Conservation (phyloP, 805 yeast genomes). For the Monosporozyma aerobia region DNA sequence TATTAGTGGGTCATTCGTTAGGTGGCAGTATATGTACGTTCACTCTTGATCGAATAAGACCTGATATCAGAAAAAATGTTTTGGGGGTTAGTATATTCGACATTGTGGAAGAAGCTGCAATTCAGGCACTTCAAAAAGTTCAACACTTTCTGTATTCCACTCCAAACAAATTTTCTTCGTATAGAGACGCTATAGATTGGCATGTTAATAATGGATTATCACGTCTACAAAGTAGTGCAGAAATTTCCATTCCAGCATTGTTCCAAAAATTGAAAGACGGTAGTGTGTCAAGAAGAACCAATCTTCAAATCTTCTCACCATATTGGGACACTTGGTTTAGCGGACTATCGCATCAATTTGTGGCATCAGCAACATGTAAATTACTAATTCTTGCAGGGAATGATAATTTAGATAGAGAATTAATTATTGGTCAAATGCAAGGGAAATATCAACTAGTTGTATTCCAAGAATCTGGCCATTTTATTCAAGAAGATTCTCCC, state of each 20-base stretch:
- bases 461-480: conserved; percentile 78
- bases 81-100: conserved; percentile 75
- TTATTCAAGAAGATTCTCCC: conserved; percentile 89
- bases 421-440: conserved; percentile 97
- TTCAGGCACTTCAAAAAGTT: conserved; percentile 60
- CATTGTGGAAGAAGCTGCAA: conserved; percentile 90
- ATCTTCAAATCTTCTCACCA: conserved; percentile 48
- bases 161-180: conserved; percentile 48
- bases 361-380: conserved; percentile 48
- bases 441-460: conserved; percentile 89
- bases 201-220: conserved; percentile 52
- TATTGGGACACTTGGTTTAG: conserved; percentile 83
- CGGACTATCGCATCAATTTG: conserved; percentile 49
- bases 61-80: conserved; percentile 24
- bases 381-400: conserved; percentile 78
- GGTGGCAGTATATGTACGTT: conserved; percentile 82
- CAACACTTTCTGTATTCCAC: conserved; percentile 52
- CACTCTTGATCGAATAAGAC: conserved; percentile 29
- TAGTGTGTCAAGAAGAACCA: conserved; percentile 50
- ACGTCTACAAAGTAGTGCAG: conserved; percentile 52
- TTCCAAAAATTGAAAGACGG: conserved; percentile 28
- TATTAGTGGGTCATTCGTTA: conserved; percentile 79
- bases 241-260: conserved; percentile 68
- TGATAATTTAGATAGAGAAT: conserved; percentile 73
- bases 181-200: conserved; percentile 70